Evolutionary conservation across 768 basidiomycete species (phyloP), one percentile per base, ranked within the genome.

Genomic region (Trametopsis cervina): DNA sequence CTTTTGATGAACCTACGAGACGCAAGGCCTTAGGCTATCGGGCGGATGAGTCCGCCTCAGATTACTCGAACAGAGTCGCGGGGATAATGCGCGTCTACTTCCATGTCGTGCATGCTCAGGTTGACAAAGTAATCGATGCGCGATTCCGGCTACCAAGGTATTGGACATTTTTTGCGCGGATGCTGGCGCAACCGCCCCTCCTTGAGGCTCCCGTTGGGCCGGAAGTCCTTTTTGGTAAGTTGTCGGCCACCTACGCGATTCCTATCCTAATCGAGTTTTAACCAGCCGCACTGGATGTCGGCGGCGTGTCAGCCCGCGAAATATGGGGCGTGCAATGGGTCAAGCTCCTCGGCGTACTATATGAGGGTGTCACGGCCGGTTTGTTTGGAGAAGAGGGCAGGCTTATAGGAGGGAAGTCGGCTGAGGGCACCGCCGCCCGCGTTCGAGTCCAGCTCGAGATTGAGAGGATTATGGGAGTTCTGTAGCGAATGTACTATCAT

Each of bases 81-180:
- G 91, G 91, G 7, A 75, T 90, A 25, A 78, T 93, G 77, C 78
- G 93, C 24, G 80, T 97, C 20, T 97, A 95, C 68, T 89, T 90
- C 61, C 72, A 80, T 17, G 76, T 94, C 40, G 61, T 92, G 53
- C 47, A 54, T 13, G 56, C 65, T 3, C 67, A 66, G 4, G 64
- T 67, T 1, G 44, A 63, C 36, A 59, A 64, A 42, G 76, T 75
- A 12, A 53, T 85, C 49, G 65, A 78, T 46, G 59, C 58, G 21
- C 67, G 77, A 66, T 87, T 83, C 61, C 78, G 79, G 57, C 58
- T 78, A 24, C 75, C 83, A 2, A 69, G 81, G 45, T 77, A 73
- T 53, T 92, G 89, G 89, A 69, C 70, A 7, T 89, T 83, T 74
- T 75, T 89, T 55, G 72, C 81, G 40, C 71, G 88, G 53, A 70